These are phyloP conservation scores for Boletus subcaerulescens DNA, from an alignment of 768 basidiomycete species.

Conservation along the genomic window DNA sequence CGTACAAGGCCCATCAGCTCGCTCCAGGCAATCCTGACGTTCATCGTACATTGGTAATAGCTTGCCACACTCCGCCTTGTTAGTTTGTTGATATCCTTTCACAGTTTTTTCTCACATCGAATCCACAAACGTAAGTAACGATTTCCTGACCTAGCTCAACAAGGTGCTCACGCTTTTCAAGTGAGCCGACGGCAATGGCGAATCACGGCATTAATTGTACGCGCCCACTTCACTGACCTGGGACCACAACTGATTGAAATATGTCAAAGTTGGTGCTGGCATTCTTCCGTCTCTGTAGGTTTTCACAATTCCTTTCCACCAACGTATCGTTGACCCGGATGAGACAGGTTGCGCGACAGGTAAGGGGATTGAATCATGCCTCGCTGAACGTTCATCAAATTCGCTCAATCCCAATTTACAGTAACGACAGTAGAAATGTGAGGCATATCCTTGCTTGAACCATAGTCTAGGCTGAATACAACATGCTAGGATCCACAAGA, in stretches of 20 bases:
- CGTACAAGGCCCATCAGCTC: slow-evolving; percentile 4
- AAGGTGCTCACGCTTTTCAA: slow-evolving; percentile 1
- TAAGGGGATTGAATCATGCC: slow-evolving; percentile 1
- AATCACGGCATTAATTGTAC: slow-evolving; percentile 34
- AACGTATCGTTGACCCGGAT: neutral
- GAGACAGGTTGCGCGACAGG: slow-evolving; percentile 36
- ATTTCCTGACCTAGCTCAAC: neutral
- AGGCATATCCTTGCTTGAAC: neutral
- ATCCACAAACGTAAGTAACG: slow-evolving; percentile 12
- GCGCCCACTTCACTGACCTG: slow-evolving; percentile 13
- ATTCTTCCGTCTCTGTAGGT: slow-evolving; percentile 33
- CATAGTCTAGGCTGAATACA: neutral
- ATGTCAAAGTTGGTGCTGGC: slow-evolving; percentile 26
- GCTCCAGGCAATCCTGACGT: slow-evolving; percentile 45
- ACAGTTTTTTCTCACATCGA: slow-evolving; percentile 11
- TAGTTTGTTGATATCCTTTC: neutral
- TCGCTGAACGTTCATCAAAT: slow-evolving; percentile 12
- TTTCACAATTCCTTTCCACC: neutral
- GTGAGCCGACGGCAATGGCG: slow-evolving; percentile 29
- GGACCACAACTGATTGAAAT: neutral
- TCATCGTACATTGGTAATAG: slow-evolving; percentile 49
- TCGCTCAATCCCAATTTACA: slow-evolving; percentile 14
- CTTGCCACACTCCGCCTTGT: neutral
- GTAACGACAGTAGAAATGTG: slow-evolving; percentile 33
- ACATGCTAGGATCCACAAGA: slow-evolving; percentile 23